Evolutionary conservation across 106 monocot genomes (phyloP), one percentile per base, ranked within the genome.

Genomic region (Triglochin maritima): DNA sequence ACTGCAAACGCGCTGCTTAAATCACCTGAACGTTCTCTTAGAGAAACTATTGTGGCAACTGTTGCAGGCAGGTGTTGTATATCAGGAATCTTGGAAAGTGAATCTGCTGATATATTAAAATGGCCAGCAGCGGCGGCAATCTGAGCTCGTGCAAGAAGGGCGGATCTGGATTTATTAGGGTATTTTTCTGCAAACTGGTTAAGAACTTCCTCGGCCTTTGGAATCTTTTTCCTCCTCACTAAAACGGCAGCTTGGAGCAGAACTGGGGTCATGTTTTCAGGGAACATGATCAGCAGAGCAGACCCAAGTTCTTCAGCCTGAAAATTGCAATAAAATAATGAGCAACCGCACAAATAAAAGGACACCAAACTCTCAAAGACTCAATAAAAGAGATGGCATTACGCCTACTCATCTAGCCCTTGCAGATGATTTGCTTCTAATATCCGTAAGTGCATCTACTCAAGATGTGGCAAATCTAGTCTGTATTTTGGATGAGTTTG

Each of bases 231-330:
- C 58, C 79, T 86, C 73, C 77, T 79, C 16, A 92, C 84, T 53
- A 82, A 77, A 7, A 92, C 77, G 7, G 96, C 88, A 65, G 88
- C 91, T 78, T 92, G 88, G 63, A 98, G 91, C 63, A 98, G 75
- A 50, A 77, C 76, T 59, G 86, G 79, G 16, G 70, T 75, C 9
- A 77, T 9, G 53, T 88, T 88, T 12, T 86, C 79, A 11, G 83
- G 88, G 72, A 86, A 88, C 77, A 84, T 80, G 29, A 53, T 71
- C 53, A 63, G 82, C 10, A 92, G 82, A 44, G 65, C 57, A 41
- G 86, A 73, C 6, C 77, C 82, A 44, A 98, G 78, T 61, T 98
- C 88, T 68, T 82, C 82, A 66, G 91, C 91, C 96, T 98, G 90
- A 13, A 80, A 70, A 45, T 46, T 11, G 15, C 59, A 67, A 50